Evolutionary conservation across 495 filamentous ascomycete species (phyloP).

Genomic region (Xylaria curta): DNA sequence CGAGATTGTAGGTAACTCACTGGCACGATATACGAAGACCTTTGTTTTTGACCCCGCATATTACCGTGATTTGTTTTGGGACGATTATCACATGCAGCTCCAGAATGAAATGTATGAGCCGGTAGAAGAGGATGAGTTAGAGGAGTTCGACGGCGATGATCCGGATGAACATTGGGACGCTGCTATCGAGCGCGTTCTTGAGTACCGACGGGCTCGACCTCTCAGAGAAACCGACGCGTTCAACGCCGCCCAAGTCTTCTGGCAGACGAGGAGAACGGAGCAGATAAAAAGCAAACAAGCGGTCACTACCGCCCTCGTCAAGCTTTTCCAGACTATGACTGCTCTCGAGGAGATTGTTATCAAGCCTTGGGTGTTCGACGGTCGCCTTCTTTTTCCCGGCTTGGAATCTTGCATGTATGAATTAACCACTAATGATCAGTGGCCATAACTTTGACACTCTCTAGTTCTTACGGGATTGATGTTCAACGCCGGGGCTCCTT

Average conservation of each 20-base stretch:
- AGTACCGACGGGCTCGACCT: conserved; percentile 2
- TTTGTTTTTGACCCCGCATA: conserved; percentile 22
- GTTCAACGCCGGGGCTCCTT: conserved; percentile 11
- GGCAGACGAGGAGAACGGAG: background rate
- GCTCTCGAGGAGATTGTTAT: conserved; percentile 7
- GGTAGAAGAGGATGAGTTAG: conserved; percentile 9
- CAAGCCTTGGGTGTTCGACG: conserved; percentile 19
- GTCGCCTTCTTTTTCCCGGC: background rate
- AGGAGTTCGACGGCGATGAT: background rate
- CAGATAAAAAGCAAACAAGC: conserved; percentile 10
- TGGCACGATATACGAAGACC: conserved; percentile 17
- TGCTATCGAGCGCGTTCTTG: background rate
- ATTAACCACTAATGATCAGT: background rate
- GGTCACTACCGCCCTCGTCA: background rate
- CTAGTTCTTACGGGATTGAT: conserved; percentile 9
- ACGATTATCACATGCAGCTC: conserved; percentile 4
- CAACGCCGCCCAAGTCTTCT: background rate
- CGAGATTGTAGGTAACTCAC: conserved; percentile 1
- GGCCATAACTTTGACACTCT: conserved; percentile 6
- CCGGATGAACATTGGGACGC: background rate
- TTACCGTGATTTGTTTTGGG: conserved; percentile 16
- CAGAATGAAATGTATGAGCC: conserved; percentile 18
- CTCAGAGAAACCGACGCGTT: background rate
- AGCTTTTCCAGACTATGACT: conserved; percentile 4
- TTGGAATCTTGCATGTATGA: conserved; percentile 20